A percentile compares a stretch with the other conserved stretches of the same genome.
These are phyloP conservation scores for Cercospora zeae-maydis DNA, from an alignment of 2,329 filamentous ascomycete species.

Conservation along the genomic window DNA sequence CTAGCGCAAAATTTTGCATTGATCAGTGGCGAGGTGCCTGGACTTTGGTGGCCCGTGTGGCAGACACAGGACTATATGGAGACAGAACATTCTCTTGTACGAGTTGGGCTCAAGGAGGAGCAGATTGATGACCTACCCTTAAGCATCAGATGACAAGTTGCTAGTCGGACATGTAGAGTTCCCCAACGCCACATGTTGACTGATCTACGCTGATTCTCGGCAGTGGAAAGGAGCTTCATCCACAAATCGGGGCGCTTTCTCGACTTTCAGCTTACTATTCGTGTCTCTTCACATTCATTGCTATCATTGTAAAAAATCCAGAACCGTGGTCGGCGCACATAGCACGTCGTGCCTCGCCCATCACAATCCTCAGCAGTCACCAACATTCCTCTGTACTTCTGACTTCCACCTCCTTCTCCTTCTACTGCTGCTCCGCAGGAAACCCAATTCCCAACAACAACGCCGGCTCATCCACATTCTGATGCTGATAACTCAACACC, in stretches of 20 bases:
- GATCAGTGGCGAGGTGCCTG: neutral
- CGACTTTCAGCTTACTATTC: neutral
- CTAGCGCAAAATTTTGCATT: neutral
- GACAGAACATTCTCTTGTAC: neutral
- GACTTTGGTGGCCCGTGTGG: neutral
- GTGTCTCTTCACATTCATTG: too few relatives aligned
- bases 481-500: slow-evolving; percentile 78
- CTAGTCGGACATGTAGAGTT: neutral
- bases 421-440: slow-evolving; percentile 25
- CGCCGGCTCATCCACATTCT: slow-evolving; percentile 72
- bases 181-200: neutral
- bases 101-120: neutral
- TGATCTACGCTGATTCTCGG: neutral
- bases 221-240: neutral
- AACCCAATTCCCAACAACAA: slow-evolving; percentile 74
- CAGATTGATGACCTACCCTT: neutral
- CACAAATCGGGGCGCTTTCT: neutral
- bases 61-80: neutral
- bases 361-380: too few relatives aligned
- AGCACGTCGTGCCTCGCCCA: too few relatives aligned
- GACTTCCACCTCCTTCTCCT: neutral
- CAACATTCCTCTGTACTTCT: too few relatives aligned
- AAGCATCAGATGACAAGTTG: neutral
- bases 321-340: too few relatives aligned
- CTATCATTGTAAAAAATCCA: too few relatives aligned